phyloP scores from a whole-genome alignment of 345 rosid species.

The Hibiscus syriacus region DNA sequence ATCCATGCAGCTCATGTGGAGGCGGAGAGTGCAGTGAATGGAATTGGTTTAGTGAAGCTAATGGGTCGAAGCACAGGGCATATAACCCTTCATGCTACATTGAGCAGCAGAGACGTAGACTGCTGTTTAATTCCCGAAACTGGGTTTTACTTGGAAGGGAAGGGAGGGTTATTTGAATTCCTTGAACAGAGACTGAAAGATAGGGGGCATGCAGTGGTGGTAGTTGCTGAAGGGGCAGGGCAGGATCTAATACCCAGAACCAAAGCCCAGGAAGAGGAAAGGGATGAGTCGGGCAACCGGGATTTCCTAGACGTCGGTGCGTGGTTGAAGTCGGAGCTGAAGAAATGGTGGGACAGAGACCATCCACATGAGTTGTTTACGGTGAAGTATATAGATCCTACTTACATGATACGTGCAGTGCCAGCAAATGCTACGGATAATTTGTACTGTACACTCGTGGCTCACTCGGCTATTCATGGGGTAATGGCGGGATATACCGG shows the following conservation, averaged over 20 bases:
- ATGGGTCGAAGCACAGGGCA: slow-evolving; percentile 96
- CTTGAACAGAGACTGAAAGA: slow-evolving; percentile 42
- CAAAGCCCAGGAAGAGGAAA: slow-evolving; percentile 55
- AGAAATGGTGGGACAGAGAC: slow-evolving; percentile 65
- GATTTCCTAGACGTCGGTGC: slow-evolving; percentile 75
- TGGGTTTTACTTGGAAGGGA: slow-evolving; percentile 72
- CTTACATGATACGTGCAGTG: slow-evolving; percentile 92
- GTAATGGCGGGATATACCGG: slow-evolving; percentile 88
- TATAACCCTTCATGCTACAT: slow-evolving; percentile 76
- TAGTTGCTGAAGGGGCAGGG: slow-evolving; percentile 89
- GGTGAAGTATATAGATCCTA: slow-evolving; percentile 85
- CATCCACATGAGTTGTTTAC: slow-evolving; percentile 63
- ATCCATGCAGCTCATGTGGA: slow-evolving; percentile 81
- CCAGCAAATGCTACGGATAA: slow-evolving; percentile 81
- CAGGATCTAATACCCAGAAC: slow-evolving; percentile 71
- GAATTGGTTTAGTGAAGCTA: slow-evolving; percentile 77
- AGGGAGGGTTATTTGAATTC: slow-evolving; percentile 71
- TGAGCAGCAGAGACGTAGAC: slow-evolving; percentile 92
- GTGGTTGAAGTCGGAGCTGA: slow-evolving; percentile 72
- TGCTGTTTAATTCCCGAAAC: slow-evolving; percentile 81
- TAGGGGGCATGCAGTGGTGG: slow-evolving; percentile 65
- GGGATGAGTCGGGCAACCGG: slow-evolving; percentile 74
- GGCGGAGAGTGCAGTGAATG: slow-evolving; percentile 91
- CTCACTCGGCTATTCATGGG: slow-evolving; percentile 89
- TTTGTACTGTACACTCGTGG: slow-evolving; percentile 73